Conservation (phyloP, 2,329 filamentous ascomycete genomes). For the Alternaria atra region DNA sequence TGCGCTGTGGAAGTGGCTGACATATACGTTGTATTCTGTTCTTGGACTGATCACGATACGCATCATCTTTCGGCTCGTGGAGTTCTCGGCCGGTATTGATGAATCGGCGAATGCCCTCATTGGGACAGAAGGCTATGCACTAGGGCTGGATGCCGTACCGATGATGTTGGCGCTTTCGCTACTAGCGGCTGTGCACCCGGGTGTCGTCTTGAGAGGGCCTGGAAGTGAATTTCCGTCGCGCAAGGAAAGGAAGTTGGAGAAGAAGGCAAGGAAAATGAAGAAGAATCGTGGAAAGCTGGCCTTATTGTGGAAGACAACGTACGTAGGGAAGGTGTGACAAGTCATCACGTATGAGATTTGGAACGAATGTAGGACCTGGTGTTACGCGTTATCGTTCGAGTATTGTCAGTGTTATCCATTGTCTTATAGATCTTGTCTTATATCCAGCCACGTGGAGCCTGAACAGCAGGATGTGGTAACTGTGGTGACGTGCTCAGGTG, state of each 20-base stretch:
- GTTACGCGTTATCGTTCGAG: no score
- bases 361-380: no score
- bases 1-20: slow-evolving; percentile 28
- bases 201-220: slow-evolving; percentile 30
- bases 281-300: slow-evolving; percentile 27
- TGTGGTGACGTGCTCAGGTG: slow-evolving; percentile 7
- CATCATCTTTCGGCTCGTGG: slow-evolving; percentile 68
- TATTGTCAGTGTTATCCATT: no score
- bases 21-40: slow-evolving; percentile 54
- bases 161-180: slow-evolving; percentile 58
- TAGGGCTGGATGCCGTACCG: slow-evolving; percentile 63
- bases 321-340: no score
- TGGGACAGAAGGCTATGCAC: slow-evolving; percentile 53
- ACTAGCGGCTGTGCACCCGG: slow-evolving; percentile 36
- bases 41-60: slow-evolving; percentile 59
- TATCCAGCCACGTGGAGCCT: slow-evolving; percentile 18
- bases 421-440: neutral
- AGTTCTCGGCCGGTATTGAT: slow-evolving; percentile 61
- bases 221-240: slow-evolving; percentile 38
- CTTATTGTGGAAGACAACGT: no score
- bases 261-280: slow-evolving; percentile 28
- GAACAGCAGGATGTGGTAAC: slow-evolving; percentile 11
- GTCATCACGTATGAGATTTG: no score
- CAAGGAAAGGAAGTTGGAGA: slow-evolving; percentile 37
- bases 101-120: slow-evolving; percentile 24